Base-by-base conservation (phyloP, 139 green algal species). In the Volvox reticuliferus region DNA sequence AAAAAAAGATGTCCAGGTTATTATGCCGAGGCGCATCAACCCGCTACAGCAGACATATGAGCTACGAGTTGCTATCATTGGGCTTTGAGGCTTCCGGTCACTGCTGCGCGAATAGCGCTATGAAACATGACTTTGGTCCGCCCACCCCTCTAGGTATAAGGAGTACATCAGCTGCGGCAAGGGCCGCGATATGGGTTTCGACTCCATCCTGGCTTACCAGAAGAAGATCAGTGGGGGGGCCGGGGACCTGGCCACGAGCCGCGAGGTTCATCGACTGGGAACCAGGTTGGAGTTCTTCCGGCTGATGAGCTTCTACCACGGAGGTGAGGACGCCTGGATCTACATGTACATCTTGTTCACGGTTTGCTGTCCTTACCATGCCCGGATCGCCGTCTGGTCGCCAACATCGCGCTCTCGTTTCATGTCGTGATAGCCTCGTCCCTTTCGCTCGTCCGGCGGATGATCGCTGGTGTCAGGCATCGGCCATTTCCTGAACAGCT, bases 161-260 rank as follows among this genome's bases (percentile, higher is more conserved):
- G 97, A 98, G 88, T 98, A 98, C 95, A 98, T 98, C 80, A 90
- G 82, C 50, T 88, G 92, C 78, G 95, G 97, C 86, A 99, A 99
- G 95, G 97, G 97, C 30, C 93, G 97, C 55, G 97, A 99, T 92
- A 98, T 98, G 95, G 97, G 96, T 62, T 97, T 99, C 55, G 97
- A 97, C 61, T 97, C 96, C 67, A 98, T 99, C 91, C 96, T 98
- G 85, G 88, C 88, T 17, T 99, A 99, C 76, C 97, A 99, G 95
- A 95, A 94, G 85, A 99, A 99, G 94, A 95, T 97, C 50, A 87
- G 91, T 87, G 89, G 87, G 32, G 96, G 97, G 83, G 97, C 96
- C 33, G 97, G 96, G n/a, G 96, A 98, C 91, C 95, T 98, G 93
- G 91, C 96, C 28, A 96, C 98, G 62, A 97, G 93, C 12, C 92